Percentiles rank a stretch among this genome's conserved stretches.
phyloP scores from a whole-genome alignment of 208 protist species.

The Lotmaria passim region DNA sequence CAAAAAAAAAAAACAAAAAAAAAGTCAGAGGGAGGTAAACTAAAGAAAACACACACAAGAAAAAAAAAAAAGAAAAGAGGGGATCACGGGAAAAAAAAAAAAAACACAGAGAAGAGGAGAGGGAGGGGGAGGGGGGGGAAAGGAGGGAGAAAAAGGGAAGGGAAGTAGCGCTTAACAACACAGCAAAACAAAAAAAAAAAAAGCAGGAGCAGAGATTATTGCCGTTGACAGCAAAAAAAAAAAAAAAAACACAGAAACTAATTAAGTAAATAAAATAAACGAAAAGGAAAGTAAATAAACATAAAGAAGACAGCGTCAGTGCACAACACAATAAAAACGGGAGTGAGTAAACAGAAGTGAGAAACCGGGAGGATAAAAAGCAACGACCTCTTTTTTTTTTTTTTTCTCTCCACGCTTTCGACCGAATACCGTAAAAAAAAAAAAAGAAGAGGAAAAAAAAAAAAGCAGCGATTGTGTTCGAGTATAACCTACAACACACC shows the following conservation, averaged over 20 bases:
- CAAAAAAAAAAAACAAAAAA: conserved; percentile 14
- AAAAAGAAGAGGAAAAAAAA: too few species aligned
- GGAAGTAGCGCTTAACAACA: not conserved
- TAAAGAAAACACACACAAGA: not conserved
- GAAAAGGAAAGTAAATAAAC: not conserved
- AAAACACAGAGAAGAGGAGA: not conserved
- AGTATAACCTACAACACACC: too few species aligned
- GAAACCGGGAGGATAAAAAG: too few species aligned
- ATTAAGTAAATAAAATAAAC: not conserved
- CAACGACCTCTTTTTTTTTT: too few species aligned
- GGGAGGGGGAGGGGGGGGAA: not conserved
- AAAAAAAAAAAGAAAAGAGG: not conserved
- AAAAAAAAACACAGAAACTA: not conserved
- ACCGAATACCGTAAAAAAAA: too few species aligned
- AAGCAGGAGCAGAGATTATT: not conserved
- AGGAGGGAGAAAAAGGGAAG: not conserved
- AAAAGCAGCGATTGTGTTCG: too few species aligned
- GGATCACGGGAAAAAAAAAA: not conserved
- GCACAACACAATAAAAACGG: not conserved
- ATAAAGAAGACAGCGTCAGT: not conserved
- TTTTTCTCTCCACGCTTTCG: too few species aligned
- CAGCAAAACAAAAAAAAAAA: conserved; percentile 6
- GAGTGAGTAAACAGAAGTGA: too few species aligned
- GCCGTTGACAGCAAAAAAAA: not conserved
- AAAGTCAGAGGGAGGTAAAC: not conserved